Base-by-base conservation (phyloP, 257 asterid genomes). In the Solanum pennellii region DNA sequence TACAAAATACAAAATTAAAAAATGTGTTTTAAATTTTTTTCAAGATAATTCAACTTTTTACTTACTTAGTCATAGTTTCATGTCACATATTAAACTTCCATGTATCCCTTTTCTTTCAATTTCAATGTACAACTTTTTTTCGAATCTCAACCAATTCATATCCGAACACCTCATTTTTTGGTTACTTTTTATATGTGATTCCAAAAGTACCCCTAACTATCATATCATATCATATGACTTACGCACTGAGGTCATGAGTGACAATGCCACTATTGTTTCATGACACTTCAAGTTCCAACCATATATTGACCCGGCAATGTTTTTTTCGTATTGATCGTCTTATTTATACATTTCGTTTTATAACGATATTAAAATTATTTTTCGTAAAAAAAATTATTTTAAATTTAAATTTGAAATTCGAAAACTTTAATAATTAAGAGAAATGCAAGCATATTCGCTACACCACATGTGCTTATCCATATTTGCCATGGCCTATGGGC, bases 351-450 rank as follows among this genome's bases (percentile, higher is more conserved):
- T 56, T 18, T 56, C 21, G 2, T 52, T 52, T 18, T 23, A 3
- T 18, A 52, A 16, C 0, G 1, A 0, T 3, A 1, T 7, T 49
- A 49, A 49, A 49, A 49, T 0, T 15, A 16, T 1, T 49, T 1
- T 49, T 49, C 5, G 15, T 49, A 15, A 49, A 14, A 49, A 2
- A 45, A 2, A 0, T 47, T 1, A 49, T 15, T 49, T 49, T 39
- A 39, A 39, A 49, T 49, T 15, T 6, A 52, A 5, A 6, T 6
- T 52, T 18, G 1, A 52, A 16, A 52, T 0, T 52, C 10, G 0
- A 18, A 18, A 18, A 16, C 2, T 52, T 18, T 18, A 52, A 16
- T 52, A 52, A 52, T 16, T 0, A 3, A 52, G 10, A 16, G 62
- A 52, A 18, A 18, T 2, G 4, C 23, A 16, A 18, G 1, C 7